Base-by-base conservation (phyloP, 108 stramenopile species). In the Bacterosira constricta region DNA sequence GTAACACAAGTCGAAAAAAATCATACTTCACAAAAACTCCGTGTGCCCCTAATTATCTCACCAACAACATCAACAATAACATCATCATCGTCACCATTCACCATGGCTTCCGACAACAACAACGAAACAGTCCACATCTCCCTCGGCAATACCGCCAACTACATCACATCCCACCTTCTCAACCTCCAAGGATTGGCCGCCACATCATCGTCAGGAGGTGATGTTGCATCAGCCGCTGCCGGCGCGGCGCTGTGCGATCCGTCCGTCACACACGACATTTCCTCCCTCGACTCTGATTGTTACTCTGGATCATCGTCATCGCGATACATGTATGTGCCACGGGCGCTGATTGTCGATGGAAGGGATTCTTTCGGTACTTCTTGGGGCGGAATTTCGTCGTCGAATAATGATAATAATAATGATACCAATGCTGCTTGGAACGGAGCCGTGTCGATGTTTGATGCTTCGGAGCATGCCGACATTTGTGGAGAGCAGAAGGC, bases 171-270 rank as follows among this genome's bases (percentile, higher is more conserved):
- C 0, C 91, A 92, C 62, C 75, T 85, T 21, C 58, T 83, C 64
- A 92, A 92, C 63, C 70, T 92, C 6, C 82, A 92, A 52, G 91
- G 91, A 11, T 60, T 92, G 46, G 83, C 87, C 17, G 81, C 76
- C 26, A 92, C 89, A 34, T 13, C 53, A 31, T 30, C 32, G 12
- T 30, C 53, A 31, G 32, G 53, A 29, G 53, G 27, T 29, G 46
- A 6, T 23, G 3, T 12, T 1, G 6, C 27, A 31, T 7, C 39
- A 29, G 10, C 58, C 13, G 15, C 29, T 39, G 39, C 17, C 20
- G 21, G 10, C 29, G 65, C n/a, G 45, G 87, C 63, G 67, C 52
- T n/a, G 29, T 71, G 21, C 46, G 46, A 15, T 42, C 46, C 73
- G 15, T 73, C 13, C 11, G 20, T 12, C 7, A 53, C 4, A 29